phyloP scores from a whole-genome alignment of 441 rosid genomes.

The Syzygium syzygioides region DNA sequence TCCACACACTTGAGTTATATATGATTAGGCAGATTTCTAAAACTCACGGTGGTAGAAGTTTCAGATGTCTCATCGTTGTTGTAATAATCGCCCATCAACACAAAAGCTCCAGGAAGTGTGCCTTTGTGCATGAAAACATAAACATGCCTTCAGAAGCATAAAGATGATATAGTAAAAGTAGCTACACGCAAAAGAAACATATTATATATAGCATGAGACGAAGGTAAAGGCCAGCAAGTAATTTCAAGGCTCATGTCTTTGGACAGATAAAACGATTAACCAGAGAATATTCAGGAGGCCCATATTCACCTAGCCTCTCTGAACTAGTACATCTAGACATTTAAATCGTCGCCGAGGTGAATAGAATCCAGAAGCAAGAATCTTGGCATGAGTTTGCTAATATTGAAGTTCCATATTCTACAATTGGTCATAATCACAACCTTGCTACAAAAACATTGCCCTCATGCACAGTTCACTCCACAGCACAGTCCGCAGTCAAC shows the following conservation, averaged over 20 bases:
- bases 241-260: neutral
- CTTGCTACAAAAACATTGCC: neutral
- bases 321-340: neutral
- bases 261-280: neutral
- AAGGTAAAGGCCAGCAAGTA: neutral
- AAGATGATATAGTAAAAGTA: neutral
- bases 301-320: neutral
- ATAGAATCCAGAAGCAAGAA: neutral
- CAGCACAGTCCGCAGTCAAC: neutral
- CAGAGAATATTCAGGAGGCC: neutral
- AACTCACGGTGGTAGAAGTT: constrained; percentile 27
- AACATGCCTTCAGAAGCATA: neutral
- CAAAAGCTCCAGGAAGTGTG: constrained; percentile 10
- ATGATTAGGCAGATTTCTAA: neutral
- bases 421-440: neutral
- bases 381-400: neutral
- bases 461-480: neutral
- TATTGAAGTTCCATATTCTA: neutral
- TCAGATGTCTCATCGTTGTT: constrained; percentile 17
- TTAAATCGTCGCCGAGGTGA: neutral
- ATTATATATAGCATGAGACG: neutral
- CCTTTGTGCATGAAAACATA: neutral
- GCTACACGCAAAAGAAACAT: neutral
- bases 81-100: constrained; percentile 33
- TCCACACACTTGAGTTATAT: neutral